A percentile compares a stretch with the other conserved stretches of the same genome.
Evolutionary conservation across 2,329 filamentous ascomycete genomes (phyloP).

Genomic region (Talaromyces sp.): DNA sequence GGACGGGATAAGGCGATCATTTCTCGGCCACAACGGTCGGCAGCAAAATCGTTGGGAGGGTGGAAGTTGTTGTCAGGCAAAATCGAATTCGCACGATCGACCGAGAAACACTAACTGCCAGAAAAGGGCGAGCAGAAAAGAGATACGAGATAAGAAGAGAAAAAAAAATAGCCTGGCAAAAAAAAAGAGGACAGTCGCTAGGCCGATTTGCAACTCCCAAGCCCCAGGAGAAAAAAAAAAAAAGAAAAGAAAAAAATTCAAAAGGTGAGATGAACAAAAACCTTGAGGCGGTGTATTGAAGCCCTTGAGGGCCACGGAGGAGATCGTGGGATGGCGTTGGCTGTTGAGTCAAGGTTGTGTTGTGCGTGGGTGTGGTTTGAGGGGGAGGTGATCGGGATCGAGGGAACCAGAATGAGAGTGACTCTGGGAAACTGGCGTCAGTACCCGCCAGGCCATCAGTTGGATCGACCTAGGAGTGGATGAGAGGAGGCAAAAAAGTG

Average conservation of each 20-base stretch:
- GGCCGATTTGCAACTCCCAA: conserved; percentile 16
- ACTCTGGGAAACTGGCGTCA: conserved; percentile 24
- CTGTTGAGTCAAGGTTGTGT: conserved; percentile 1
- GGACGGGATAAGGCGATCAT: conserved; percentile 35
- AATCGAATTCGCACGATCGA: not conserved
- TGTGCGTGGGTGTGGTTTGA: conserved; percentile 8
- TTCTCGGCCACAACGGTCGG: conserved; percentile 36
- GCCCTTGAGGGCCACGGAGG: not conserved
- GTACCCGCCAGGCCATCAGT: conserved; percentile 26
- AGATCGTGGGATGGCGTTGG: not conserved
- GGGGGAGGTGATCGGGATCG: conserved; percentile 14
- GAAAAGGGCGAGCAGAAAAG: not conserved
- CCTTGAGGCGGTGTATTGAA: conserved; percentile 20
- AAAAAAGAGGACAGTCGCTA: conserved; percentile 6
- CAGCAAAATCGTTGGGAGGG: not conserved
- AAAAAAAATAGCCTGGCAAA: no score
- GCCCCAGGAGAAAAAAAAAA: no score
- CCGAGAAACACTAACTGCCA: not conserved
- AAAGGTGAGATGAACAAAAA: conserved; percentile 13
- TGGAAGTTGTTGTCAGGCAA: not conserved
- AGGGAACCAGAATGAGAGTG: conserved; percentile 12
- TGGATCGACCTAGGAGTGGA: conserved; percentile 28
- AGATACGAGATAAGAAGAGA: conserved; percentile 6
- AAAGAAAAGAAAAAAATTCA: not conserved
- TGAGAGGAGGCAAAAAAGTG: conserved; percentile 21